Evolutionary conservation across 768 basidiomycete species (phyloP).

Genomic region (Rhizopogon roseolus): DNA sequence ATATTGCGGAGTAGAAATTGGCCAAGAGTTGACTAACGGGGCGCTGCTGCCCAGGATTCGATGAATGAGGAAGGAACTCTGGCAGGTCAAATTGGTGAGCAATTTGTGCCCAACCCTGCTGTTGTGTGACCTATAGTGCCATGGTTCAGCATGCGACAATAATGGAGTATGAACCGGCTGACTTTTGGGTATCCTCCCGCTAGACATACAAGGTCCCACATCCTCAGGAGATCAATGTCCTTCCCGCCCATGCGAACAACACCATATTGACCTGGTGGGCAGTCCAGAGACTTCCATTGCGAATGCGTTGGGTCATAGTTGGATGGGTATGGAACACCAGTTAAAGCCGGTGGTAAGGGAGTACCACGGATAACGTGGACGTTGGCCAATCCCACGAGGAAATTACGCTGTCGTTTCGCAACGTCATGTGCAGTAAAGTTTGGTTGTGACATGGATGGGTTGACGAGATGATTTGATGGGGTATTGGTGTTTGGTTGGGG

Average conservation of each 20-base stretch:
- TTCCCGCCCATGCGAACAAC: conserved; percentile 65
- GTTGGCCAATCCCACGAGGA: conserved; percentile 55
- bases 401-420: conserved; percentile 53
- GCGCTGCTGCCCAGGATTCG: conserved; percentile 42
- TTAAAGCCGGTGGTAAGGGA: conserved; percentile 76
- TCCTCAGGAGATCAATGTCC: conserved; percentile 71
- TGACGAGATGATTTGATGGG: conserved; percentile 32
- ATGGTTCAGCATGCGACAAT: conserved; percentile 10
- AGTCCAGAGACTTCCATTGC: conserved; percentile 63
- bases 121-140: conserved; percentile 35
- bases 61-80: conserved; percentile 40
- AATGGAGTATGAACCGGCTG: conserved; percentile 22
- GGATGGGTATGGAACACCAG: conserved; percentile 50
- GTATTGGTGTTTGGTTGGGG: conserved; percentile 30
- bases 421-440: conserved; percentile 26
- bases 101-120: conserved; percentile 50
- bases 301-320: conserved; percentile 61
- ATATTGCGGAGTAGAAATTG: conserved; percentile 56
- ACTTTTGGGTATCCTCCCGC: conserved; percentile 62
- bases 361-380: conserved; percentile 51
- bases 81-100: conserved; percentile 57
- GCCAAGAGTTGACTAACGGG: conserved; percentile 48
- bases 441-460: conserved; percentile 36
- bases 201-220: conserved; percentile 60
- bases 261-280: conserved; percentile 52